These are phyloP conservation scores for Sherardia arvensis DNA, from an alignment of 257 asterid genomes.

Conservation along the genomic window DNA sequence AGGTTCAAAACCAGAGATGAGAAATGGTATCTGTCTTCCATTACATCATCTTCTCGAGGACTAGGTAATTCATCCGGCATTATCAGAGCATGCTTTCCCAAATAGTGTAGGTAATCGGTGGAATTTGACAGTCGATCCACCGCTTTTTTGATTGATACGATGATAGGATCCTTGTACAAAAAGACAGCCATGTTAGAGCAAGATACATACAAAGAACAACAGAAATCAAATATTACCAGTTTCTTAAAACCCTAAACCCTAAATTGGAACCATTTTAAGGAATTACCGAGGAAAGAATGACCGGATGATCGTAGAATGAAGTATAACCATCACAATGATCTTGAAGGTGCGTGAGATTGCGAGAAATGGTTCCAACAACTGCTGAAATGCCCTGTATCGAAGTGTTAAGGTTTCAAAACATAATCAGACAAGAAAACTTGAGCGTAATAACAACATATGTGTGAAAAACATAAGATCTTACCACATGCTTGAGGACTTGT, in stretches of 20 bases:
- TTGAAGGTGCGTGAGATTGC: constrained; percentile 88
- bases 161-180: constrained; percentile 40
- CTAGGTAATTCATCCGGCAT: constrained; percentile 36
- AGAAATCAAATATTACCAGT: not conserved
- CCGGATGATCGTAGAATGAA: constrained; percentile 83
- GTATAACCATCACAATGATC: constrained; percentile 81
- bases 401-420: not conserved
- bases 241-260: too few species aligned
- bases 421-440: not conserved
- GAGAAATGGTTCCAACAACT: constrained; percentile 94
- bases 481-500: constrained; percentile 98
- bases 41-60: constrained; percentile 26
- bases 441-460: not conserved
- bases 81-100: constrained; percentile 54
- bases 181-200: not conserved
- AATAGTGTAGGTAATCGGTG: constrained; percentile 40
- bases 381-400: constrained; percentile 79
- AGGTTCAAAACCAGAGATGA: constrained; percentile 57
- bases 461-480: constrained; percentile 12
- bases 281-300: constrained; percentile 24
- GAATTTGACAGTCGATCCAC: constrained; percentile 39
- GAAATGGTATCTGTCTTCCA: constrained; percentile 35
- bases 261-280: not conserved
- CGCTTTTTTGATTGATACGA: constrained; percentile 37
- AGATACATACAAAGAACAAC: not conserved